Percentiles rank a stretch among this genome's conserved stretches.
These are phyloP conservation scores for Rhodosporidiobolus odoratus DNA, from an alignment of 768 basidiomycete genomes.

Conservation along the genomic window DNA sequence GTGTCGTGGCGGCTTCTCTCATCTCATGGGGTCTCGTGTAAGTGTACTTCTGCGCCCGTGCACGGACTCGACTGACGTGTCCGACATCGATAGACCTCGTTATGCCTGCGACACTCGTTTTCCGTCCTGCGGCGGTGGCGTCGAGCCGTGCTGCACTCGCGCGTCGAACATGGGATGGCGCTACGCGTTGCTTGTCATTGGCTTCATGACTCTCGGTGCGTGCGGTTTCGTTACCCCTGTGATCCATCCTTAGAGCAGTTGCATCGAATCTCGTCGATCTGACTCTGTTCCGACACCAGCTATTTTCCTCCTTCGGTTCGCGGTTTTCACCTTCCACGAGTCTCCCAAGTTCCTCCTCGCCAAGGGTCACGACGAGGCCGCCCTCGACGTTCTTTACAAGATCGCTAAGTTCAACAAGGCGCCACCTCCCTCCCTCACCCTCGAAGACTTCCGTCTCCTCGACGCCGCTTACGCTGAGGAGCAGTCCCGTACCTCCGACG, in stretches of 20 bases:
- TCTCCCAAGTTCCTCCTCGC: constrained; percentile 49
- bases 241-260: not conserved
- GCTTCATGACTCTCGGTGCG: constrained; percentile 44
- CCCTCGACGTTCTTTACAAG: constrained; percentile 47
- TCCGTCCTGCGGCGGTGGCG: constrained; percentile 32
- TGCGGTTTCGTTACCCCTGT: not conserved
- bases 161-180: constrained; percentile 49
- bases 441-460: constrained; percentile 47
- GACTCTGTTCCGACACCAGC: not conserved
- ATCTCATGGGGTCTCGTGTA: constrained; percentile 12
- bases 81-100: constrained; percentile 33
- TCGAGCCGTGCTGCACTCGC: constrained; percentile 45
- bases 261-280: not conserved
- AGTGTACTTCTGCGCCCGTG: not conserved
- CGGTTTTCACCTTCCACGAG: constrained; percentile 47
- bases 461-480: constrained; percentile 35
- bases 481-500: constrained; percentile 31
- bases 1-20: constrained; percentile 42
- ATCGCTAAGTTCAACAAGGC: constrained; percentile 49
- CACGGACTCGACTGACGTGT: not conserved
- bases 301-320: constrained; percentile 48
- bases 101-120: constrained; percentile 26
- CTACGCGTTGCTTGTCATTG: constrained; percentile 45
- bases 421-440: constrained; percentile 43
- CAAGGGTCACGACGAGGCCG: constrained; percentile 47